Percentiles rank a stretch among this genome's conserved stretches.
Conservation (phyloP, 768 basidiomycete genomes). For the Phaeotremella fagi region DNA sequence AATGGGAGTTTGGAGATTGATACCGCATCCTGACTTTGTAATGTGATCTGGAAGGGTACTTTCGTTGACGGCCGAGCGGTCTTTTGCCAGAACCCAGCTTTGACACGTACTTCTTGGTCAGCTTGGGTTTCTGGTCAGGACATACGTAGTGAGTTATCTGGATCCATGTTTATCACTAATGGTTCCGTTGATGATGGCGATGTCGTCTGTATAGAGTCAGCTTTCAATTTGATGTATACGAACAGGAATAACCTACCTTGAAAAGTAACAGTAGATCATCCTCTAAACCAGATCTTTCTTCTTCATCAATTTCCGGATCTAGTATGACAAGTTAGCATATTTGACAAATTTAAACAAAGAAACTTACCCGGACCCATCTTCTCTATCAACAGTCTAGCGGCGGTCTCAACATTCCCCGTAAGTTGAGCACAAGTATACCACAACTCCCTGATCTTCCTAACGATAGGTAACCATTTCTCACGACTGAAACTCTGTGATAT, state of each 20-base stretch:
- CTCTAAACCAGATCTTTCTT: conserved; percentile 52
- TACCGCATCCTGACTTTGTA: conserved; percentile 56
- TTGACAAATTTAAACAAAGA: neutral
- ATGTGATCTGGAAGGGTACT: conserved; percentile 68
- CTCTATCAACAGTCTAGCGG: conserved; percentile 71
- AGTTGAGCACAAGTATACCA: conserved; percentile 81
- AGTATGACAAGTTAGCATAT: neutral
- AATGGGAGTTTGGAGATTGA: conserved; percentile 61
- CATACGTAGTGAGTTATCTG: conserved; percentile 11
- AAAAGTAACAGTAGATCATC: conserved; percentile 71
- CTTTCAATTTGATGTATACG: neutral
- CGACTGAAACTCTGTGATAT: conserved; percentile 83
- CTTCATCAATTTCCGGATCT: conserved; percentile 25
- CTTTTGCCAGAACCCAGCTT: conserved; percentile 66
- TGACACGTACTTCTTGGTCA: conserved; percentile 57
- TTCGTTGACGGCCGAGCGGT: conserved; percentile 60
- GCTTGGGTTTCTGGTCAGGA: neutral
- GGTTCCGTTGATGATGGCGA: conserved; percentile 59
- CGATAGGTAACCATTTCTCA: conserved; percentile 72
- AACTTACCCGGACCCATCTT: conserved; percentile 70
- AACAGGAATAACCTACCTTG: conserved; percentile 53
- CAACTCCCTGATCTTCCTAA: conserved; percentile 66
- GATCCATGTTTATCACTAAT: conserved; percentile 58
- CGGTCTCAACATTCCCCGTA: conserved; percentile 69
- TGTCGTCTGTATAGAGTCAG: conserved; percentile 56